Evolutionary conservation across 2,329 filamentous ascomycete genomes (phyloP).

Genomic region (Aspergillus ochraceoroseus): DNA sequence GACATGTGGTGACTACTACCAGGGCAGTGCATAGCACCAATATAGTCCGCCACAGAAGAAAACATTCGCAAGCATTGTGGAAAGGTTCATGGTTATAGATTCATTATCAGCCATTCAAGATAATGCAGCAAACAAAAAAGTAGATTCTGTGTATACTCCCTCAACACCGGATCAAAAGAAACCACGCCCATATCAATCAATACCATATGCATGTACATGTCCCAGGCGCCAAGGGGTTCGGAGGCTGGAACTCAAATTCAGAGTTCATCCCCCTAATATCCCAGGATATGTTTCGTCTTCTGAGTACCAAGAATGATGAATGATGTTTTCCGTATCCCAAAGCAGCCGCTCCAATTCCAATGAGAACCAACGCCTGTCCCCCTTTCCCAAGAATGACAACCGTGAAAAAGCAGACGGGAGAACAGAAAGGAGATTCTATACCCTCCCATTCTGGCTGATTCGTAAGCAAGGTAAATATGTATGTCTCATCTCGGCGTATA

Average conservation of each 20-base stretch:
- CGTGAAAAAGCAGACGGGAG: not conserved
- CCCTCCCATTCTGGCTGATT: slow-evolving; percentile 6
- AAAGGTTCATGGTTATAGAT: too few relatives aligned
- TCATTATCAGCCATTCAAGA: too few relatives aligned
- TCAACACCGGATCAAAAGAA: slow-evolving; percentile 10
- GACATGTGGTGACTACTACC: too few relatives aligned
- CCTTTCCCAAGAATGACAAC: slow-evolving; percentile 7
- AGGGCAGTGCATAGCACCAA: too few relatives aligned
- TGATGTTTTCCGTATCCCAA: not conserved
- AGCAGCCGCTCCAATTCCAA: not conserved
- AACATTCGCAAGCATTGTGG: too few relatives aligned
- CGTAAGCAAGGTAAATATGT: slow-evolving; percentile 21
- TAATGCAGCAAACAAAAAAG: too few relatives aligned
- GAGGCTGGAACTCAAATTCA: too few relatives aligned
- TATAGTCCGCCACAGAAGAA: too few relatives aligned
- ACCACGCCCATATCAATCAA: slow-evolving; percentile 21
- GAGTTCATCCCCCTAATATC: too few relatives aligned
- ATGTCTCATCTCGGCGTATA: slow-evolving; percentile 27
- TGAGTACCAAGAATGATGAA: too few relatives aligned
- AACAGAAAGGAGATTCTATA: not conserved
- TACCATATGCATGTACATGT: slow-evolving; percentile 26
- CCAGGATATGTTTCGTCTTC: too few relatives aligned
- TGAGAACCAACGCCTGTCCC: slow-evolving; percentile 16
- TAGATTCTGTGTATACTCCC: too few relatives aligned
- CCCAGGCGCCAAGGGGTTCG: slow-evolving; percentile 17